Conservation (phyloP, 208 protist species). For the Leptomonas pyrrhocoris region DNA sequence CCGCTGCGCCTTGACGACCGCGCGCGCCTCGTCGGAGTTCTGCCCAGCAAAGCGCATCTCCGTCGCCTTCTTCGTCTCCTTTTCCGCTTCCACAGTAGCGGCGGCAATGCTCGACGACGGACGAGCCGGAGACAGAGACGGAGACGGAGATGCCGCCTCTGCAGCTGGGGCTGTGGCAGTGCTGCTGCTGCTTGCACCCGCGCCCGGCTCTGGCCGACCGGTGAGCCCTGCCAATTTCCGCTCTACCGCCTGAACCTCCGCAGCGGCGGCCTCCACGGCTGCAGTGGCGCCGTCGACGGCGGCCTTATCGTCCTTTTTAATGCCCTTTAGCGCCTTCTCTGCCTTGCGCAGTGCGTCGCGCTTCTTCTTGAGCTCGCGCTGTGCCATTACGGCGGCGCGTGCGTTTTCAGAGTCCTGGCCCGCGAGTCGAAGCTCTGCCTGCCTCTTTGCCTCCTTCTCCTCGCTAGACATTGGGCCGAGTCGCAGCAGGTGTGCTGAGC, state of each 20-base stretch:
- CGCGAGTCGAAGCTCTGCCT: conserved; percentile 24
- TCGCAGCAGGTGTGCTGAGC: background rate
- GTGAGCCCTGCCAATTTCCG: conserved; percentile 18
- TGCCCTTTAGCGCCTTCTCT: conserved; percentile 44
- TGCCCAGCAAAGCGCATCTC: conserved; percentile 39
- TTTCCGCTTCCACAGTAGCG: conserved; percentile 6
- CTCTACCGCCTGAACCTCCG: conserved; percentile 18
- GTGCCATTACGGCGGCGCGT: conserved; percentile 34
- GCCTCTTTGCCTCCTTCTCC: conserved; percentile 32
- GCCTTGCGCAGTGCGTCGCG: conserved; percentile 45
- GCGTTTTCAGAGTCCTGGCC: conserved; percentile 43
- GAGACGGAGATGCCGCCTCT: background rate
- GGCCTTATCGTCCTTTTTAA: conserved; percentile 25
- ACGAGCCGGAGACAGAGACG: background rate
- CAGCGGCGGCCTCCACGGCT: background rate
- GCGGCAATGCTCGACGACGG: background rate
- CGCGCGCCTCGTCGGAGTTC: conserved; percentile 40
- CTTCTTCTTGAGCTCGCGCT: conserved; percentile 64
- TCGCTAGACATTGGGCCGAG: conserved; percentile 11
- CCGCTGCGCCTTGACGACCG: conserved; percentile 49
- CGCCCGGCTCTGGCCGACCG: background rate
- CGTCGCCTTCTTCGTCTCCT: conserved; percentile 36
- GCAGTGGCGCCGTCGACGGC: background rate
- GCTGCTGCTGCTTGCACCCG: background rate
- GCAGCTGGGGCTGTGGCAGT: background rate